Base-by-base conservation (phyloP, 1,284 basidiomycete species). In the Naganishia albida region DNA sequence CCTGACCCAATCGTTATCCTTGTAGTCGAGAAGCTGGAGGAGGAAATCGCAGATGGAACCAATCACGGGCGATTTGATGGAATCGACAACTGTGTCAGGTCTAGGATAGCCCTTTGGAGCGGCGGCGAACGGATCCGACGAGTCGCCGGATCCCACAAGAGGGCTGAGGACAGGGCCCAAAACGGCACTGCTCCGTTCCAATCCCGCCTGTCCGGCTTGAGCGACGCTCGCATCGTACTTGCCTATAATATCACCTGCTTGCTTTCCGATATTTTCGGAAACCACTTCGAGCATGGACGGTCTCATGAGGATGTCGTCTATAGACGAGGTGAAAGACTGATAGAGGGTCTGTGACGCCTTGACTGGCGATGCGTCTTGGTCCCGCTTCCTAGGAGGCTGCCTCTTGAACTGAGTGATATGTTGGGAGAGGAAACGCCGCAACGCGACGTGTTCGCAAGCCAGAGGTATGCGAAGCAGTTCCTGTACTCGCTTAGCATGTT, bases 241-340 rank as follows among this genome's bases (percentile, higher is more conserved):
- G 0, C 89, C 89, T 0, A 88, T 88, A 67, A 93, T 87, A 72
- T 95, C 92, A 8, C 89, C 89, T 1, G 91, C 89, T 77, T 96
- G 93, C 20, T 88, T 85, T 3, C 88, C 90, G 28, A 69, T 39
- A 1, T 73, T 73, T 7, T 74, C 73, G 20, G 74, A 75, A 70
- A 96, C 91, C 63, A 94, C 86, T 74, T 97, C 93, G 49, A 96
- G 81, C 91, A 96, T 95, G 0, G 91, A 93, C 0, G 91, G 91
- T 0, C 90, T 90, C 67, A 91, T 90, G 76, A 93, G 87, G 83
- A 93, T 91, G 75, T 94, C 93, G 77, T 96, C 93, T 70, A 96
- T 88, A 74, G 91, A 92, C 69, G 90, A 89, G 7, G 93, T 86
- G 57, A 96, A 87, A 34, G 92, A 90, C 59, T 89, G 86, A 76